Evolutionary conservation across 108 stramenopile species (phyloP), one percentile per base, ranked within the genome.

Genomic region (Epipyxis sp.): DNA sequence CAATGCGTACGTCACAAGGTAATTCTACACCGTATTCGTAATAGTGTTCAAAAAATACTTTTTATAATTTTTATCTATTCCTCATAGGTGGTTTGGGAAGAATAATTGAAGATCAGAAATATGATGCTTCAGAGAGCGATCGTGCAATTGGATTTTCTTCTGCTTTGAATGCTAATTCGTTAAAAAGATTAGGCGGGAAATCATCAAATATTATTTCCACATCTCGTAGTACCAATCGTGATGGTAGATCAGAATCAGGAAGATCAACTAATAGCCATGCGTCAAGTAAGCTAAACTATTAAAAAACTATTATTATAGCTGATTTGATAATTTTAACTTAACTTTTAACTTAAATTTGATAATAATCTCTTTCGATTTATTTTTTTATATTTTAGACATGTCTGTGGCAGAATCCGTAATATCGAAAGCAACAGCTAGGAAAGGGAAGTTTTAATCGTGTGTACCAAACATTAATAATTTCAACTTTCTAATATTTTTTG

Each of bases 321-420:
- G 6, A 6, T 50, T 20, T 13, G 13, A 50, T 50, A 13, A 50
- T 20, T 50, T 50, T 6, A 50, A 6, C 6, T 50, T 20, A 50
- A 50, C 46, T 50, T 20, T 13, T 50, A 20, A 42, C 65, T 67
- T 20, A 67, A 13, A 6, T 13, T 13, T 42, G 37, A 43, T 67
- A n/a, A n/a, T 43, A 20, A 67, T 20, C 42, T 6, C 65, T 20
- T 20, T 20, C 37, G 42, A 13, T 6, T 42, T 6, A 6, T 67
- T 43, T 20, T 42, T 43, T 6, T 42, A 20, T 67, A 13, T 20
- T 67, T 13, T n/a, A n/a, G n/a, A 68, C 65, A 37, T 37, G 20
- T 68, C 65, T 20, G 71, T 74, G 3, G 71, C 71, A 13, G 71
- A 74, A 57, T 74, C 71, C 43, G 71, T 74, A 43, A 74, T 74